Percentiles rank a stretch among this genome's conserved stretches.
These are phyloP conservation scores for Rhynchosporium graminicola DNA, from an alignment of 2,329 filamentous ascomycete species.

Conservation along the genomic window DNA sequence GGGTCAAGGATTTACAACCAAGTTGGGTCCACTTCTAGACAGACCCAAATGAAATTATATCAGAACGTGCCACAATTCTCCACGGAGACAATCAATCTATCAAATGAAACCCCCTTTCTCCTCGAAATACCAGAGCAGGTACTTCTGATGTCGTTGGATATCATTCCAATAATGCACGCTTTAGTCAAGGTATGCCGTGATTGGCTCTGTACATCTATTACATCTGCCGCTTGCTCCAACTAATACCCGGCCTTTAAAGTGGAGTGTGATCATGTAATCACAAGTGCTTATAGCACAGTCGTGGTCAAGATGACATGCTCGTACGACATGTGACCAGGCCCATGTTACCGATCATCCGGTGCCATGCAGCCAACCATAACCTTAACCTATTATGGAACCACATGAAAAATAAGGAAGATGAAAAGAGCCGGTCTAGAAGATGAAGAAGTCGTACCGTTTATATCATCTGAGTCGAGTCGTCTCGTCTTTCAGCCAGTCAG, in stretches of 20 bases:
- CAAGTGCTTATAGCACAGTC: not conserved
- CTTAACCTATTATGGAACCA: not conserved
- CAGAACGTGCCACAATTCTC: constrained; percentile 3
- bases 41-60: constrained; percentile 5
- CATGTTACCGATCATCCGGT: not conserved
- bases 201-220: not conserved
- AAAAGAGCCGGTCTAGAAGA: not conserved
- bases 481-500: not conserved
- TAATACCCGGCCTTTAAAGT: constrained; percentile 6
- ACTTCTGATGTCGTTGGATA: constrained; percentile 9
- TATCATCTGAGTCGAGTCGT: not conserved
- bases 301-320: not conserved
- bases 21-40: not conserved
- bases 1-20: not conserved
- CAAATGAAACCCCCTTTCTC: not conserved
- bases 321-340: not conserved
- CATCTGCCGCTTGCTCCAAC: constrained; percentile 3
- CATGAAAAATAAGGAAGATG: not conserved
- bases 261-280: constrained; percentile 10
- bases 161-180: not conserved
- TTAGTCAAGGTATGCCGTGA: constrained; percentile 7
- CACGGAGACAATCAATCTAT: not conserved
- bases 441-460: not conserved
- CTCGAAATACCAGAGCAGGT: not conserved
- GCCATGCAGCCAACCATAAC: not conserved